phyloP scores from a whole-genome alignment of 129 eudicot genomes.

The Escallonia rubra region DNA sequence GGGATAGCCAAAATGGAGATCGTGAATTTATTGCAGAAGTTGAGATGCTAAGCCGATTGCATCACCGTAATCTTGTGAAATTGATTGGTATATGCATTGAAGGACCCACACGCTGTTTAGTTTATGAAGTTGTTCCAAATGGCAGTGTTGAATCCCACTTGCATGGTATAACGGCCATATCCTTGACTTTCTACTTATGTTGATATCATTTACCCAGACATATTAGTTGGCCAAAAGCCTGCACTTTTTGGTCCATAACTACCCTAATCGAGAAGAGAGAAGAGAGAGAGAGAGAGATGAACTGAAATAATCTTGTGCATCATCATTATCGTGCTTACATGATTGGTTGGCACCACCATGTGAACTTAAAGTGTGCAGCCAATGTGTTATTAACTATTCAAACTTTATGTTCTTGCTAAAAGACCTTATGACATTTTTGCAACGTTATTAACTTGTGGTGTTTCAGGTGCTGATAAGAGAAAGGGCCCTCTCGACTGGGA shows the following conservation, averaged over 20 bases:
- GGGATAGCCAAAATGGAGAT: conserved; percentile 86
- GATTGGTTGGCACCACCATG: no score
- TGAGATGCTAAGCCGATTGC: conserved; percentile 94
- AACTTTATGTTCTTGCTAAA: no score
- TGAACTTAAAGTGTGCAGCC: no score
- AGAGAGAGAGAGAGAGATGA: no score
- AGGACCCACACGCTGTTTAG: conserved; percentile 90
- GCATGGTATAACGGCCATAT: conserved; percentile 58
- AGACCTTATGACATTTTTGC: no score
- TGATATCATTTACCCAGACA: no score
- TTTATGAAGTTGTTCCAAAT: conserved; percentile 85
- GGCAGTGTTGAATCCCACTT: conserved; percentile 97
- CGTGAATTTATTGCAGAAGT: conserved; percentile 94
- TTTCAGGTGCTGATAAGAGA: conserved; percentile 60
- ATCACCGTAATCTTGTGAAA: conserved; percentile 93
- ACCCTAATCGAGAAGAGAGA: no score
- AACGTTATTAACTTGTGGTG: conserved; percentile 9
- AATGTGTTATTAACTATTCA: no score
- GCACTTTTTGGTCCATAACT: no score
- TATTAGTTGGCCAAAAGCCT: no score
- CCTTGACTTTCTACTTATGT: background rate
- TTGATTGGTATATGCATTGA: conserved; percentile 92
- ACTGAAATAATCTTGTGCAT: no score
- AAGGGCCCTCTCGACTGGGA: conserved; percentile 88
- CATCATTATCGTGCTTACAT: no score